Percentiles rank a stretch among this genome's conserved stretches.
Evolutionary conservation across 352 stramenopile species (phyloP).

Genomic region (Pseudoperonospora humuli): DNA sequence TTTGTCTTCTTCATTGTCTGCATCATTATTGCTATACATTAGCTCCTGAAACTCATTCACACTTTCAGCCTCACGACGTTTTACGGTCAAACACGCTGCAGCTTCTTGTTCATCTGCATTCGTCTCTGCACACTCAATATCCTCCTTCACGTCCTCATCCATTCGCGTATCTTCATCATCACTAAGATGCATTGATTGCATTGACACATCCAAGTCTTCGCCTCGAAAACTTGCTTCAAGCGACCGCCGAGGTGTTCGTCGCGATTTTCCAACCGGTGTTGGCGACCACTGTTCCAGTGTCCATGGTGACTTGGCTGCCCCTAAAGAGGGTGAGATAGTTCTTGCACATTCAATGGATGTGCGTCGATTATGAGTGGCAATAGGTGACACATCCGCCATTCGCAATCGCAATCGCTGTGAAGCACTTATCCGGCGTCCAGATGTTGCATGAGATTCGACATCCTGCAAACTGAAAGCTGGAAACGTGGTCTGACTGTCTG

Average conservation of each 20-base stretch:
- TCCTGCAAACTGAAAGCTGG: constrained; percentile 56
- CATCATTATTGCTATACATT: constrained; percentile 34
- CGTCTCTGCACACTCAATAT: too few relatives aligned
- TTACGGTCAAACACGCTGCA: constrained; percentile 3
- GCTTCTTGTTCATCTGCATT: constrained; percentile 8
- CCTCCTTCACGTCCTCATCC: constrained; percentile 22
- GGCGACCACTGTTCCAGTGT: constrained; percentile 15
- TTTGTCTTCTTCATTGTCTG: constrained; percentile 14
- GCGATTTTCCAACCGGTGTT: constrained; percentile 15
- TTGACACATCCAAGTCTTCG: constrained; percentile 49
- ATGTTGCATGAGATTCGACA: constrained; percentile 21
- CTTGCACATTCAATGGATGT: constrained; percentile 19
- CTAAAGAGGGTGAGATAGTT: constrained; percentile 21
- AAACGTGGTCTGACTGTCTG: constrained; percentile 32
- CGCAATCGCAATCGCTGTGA: constrained; percentile 47
- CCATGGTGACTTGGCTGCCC: constrained; percentile 25
- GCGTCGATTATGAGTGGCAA: constrained; percentile 25
- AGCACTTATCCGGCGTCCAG: constrained; percentile 22
- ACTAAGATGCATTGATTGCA: constrained; percentile 67
- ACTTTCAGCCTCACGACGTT: constrained; percentile 22
- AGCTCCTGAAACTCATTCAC: constrained; percentile 33
- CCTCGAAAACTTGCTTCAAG: constrained; percentile 20
- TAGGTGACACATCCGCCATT: constrained; percentile 55
- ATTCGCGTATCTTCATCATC: constrained; percentile 24
- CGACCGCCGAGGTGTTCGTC: constrained; percentile 14